A percentile compares a stretch with the other conserved stretches of the same genome.
These are phyloP conservation scores for Lablab purpureus DNA, from an alignment of 306 rosid species.

Conservation along the genomic window DNA sequence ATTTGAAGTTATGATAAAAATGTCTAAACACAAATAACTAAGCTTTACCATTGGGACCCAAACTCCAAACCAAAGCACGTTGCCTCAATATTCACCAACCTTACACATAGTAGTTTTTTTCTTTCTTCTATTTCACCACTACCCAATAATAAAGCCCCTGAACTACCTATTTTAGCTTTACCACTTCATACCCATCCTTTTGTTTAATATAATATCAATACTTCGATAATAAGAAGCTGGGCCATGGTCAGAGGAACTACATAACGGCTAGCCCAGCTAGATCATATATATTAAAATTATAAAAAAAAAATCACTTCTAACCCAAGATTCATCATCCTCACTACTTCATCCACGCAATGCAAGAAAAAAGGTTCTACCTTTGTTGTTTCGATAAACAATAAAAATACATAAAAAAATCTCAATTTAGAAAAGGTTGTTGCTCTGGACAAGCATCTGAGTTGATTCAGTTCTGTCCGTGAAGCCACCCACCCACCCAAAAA, in stretches of 20 bases:
- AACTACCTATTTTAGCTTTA: conserved; percentile 1
- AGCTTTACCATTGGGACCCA: conserved; percentile 42
- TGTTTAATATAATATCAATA: neutral
- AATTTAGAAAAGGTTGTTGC: neutral
- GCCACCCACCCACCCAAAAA: conserved; percentile 41
- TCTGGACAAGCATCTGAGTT: conserved; percentile 37
- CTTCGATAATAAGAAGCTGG: conserved; percentile 18
- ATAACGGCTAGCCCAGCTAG: conserved; percentile 36
- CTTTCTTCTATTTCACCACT: conserved; percentile 38
- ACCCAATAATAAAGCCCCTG: neutral
- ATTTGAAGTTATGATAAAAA: conserved; percentile 44
- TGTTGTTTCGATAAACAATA: neutral
- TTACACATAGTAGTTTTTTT: too few relatives aligned
- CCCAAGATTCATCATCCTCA: conserved; percentile 30
- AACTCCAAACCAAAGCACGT: conserved; percentile 18
- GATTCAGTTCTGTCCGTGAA: conserved; percentile 55
- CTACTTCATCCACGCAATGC: neutral
- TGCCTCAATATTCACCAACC: conserved; percentile 45
- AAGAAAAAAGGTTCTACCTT: neutral
- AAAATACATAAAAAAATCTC: neutral
- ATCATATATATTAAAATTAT: neutral
- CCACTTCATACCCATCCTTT: neutral
- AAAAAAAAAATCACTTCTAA: neutral
- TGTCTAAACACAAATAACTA: conserved; percentile 31
- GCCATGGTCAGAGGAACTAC: neutral